Base-by-base conservation (phyloP, 2,329 filamentous ascomycete species). In the Drechslerella stenobrocha region DNA sequence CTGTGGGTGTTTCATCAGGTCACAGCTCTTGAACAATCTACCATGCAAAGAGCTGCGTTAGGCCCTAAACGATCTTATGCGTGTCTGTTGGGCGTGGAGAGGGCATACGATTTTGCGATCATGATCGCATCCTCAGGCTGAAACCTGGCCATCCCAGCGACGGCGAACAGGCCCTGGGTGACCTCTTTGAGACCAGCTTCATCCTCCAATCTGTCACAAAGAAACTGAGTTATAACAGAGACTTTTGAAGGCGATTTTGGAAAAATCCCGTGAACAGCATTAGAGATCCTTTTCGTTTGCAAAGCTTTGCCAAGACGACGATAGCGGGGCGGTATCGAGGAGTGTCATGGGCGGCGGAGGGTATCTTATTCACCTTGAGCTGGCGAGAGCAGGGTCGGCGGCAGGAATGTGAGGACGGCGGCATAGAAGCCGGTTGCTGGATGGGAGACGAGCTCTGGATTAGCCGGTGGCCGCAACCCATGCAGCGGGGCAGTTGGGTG, bases 131-230 rank as follows among this genome's bases (percentile, higher is more conserved):
- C 80, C 8, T 81, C 80, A 50, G 79, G 77, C 58, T 83, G 83
- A 76, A 85, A 87, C 71, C 83, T 81, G 20, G 83, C 82, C 71
- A 81, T 77, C 71, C 78, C 77, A 74, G 86, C 83, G 35, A 87
- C 75, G 3, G 82, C 82, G 57, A 82, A 77, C 70, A 87, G 75
- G 1, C 81, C 84, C 52, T 80, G 79, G 22, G 85, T 79, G 44
- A 83, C 83, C 45, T 83, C 81, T 57, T 81, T 73, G 32, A 74
- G 66, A n/a, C 71, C 71, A 9, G 71, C 69, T 60, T 74, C 84
- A 78, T 84, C 82, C 73, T 85, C 81, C 69, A 87, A 81, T 22
- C 85, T 81, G 70, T 85, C 84, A 61, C 85, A 81, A 37, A 86
- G 80, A 75, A 87, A 87, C 55, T 83, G 81, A 70, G 81, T 83